Percentiles rank a stretch among this genome's conserved stretches.
Conservation (phyloP, 2,329 filamentous ascomycete species). For the Alternaria conjuncta region DNA sequence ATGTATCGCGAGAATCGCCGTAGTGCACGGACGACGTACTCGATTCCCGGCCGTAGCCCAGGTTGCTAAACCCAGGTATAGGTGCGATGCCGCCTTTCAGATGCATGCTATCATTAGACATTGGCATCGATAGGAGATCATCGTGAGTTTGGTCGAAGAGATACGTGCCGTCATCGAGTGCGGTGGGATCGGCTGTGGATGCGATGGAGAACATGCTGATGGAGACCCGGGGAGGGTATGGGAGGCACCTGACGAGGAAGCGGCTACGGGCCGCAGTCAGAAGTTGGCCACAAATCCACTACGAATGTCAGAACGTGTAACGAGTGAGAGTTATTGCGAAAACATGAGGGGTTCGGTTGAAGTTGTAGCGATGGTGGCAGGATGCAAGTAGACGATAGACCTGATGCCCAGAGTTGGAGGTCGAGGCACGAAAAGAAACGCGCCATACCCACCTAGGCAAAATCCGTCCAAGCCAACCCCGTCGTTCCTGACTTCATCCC, state of each 20-base stretch:
- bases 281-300: conserved; percentile 25
- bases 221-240: conserved; percentile 21
- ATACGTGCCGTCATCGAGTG: conserved; percentile 44
- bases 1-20: conserved; percentile 45
- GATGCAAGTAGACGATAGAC: conserved; percentile 28
- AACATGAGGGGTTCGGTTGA: conserved; percentile 38
- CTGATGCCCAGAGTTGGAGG: conserved; percentile 27
- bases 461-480: conserved; percentile 21
- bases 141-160: conserved; percentile 43
- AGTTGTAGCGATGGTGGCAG: conserved; percentile 36
- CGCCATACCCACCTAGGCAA: conserved; percentile 29
- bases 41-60: conserved; percentile 49
- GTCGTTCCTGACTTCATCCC: conserved; percentile 18
- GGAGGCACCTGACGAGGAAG: conserved; percentile 39
- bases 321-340: conserved; percentile 20
- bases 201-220: conserved; percentile 46
- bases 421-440: conserved; percentile 33
- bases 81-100: conserved; percentile 41
- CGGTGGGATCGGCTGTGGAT: conserved; percentile 40
- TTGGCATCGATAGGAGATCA: conserved; percentile 40
- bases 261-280: conserved; percentile 26
- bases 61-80: conserved; percentile 44
- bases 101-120: conserved; percentile 42
- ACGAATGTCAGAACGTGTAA: conserved; percentile 15
- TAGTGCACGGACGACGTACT: conserved; percentile 49